Evolutionary conservation across 176 grass and related monocot genomes (phyloP).

Genomic region (Paspalum notatum): DNA sequence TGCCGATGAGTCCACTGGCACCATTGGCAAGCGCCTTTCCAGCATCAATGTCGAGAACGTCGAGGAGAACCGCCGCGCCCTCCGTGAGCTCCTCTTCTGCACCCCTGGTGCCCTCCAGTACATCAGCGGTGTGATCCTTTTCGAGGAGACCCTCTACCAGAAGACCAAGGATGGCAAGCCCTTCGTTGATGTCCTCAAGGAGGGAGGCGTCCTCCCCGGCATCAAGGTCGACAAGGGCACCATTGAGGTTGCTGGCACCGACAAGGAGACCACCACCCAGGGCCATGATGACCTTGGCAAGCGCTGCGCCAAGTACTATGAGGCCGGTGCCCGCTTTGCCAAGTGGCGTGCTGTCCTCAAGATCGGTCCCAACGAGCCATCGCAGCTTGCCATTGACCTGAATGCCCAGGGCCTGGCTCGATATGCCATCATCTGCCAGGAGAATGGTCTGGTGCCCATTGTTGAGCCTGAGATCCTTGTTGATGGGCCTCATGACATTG

Average conservation of each 20-base stretch:
- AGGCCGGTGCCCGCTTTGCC: slow-evolving; percentile 86
- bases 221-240: slow-evolving; percentile 96
- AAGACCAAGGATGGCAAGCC: slow-evolving; percentile 88
- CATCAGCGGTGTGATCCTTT: slow-evolving; percentile 78
- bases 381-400: slow-evolving; percentile 74
- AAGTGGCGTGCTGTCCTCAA: slow-evolving; percentile 96
- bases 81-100: slow-evolving; percentile 90
- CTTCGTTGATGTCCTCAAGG: slow-evolving; percentile 78
- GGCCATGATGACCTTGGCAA: slow-evolving; percentile 89
- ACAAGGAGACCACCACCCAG: slow-evolving; percentile 92
- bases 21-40: slow-evolving; percentile 85
- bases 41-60: slow-evolving; percentile 91
- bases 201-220: slow-evolving; percentile 63
- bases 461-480: slow-evolving; percentile 93
- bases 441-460: slow-evolving; percentile 86
- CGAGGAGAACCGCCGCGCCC: slow-evolving; percentile 79
- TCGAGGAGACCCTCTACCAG: slow-evolving; percentile 95
- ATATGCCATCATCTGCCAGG: slow-evolving; percentile 93
- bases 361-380: slow-evolving; percentile 74
- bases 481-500: slow-evolving; percentile 78
- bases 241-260: slow-evolving; percentile 65
- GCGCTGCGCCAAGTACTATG: slow-evolving; percentile 84
- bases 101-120: slow-evolving; percentile 65
- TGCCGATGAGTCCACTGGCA: slow-evolving; percentile 86
- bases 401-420: slow-evolving; percentile 83